phyloP scores from a whole-genome alignment of 495 filamentous ascomycete genomes.

The Coniosporium apollinis region DNA sequence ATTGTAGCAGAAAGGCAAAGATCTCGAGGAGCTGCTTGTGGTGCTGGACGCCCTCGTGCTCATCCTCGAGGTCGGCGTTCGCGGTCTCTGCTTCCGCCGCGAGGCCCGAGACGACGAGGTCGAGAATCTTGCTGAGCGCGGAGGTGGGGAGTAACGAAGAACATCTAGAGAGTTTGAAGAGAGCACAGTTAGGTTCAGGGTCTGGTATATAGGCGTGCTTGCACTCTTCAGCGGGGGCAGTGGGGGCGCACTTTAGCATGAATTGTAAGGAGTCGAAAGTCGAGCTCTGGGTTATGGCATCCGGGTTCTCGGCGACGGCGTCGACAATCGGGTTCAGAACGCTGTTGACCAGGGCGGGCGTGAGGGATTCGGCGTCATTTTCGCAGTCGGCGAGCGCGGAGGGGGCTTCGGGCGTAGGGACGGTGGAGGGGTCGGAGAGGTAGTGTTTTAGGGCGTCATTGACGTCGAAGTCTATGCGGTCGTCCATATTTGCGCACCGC shows the following conservation, averaged over 20 bases:
- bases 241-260: slow-evolving; percentile 83
- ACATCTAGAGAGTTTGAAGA: slow-evolving; percentile 57
- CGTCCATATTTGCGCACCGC: slow-evolving; percentile 49
- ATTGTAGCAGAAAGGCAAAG: slow-evolving; percentile 87
- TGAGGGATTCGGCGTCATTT: slow-evolving; percentile 71
- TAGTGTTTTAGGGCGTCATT: slow-evolving; percentile 92
- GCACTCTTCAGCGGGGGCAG: slow-evolving; percentile 35
- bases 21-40: slow-evolving; percentile 88
- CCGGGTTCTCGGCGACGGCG: slow-evolving; percentile 77
- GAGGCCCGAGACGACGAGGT: slow-evolving; percentile 83
- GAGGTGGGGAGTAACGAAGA: slow-evolving; percentile 62
- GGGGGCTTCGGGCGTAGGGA: slow-evolving; percentile 80
- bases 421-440: slow-evolving; percentile 69
- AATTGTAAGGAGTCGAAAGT: slow-evolving; percentile 89
- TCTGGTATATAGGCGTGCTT: slow-evolving; percentile 22
- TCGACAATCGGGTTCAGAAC: slow-evolving; percentile 88
- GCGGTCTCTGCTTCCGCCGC: slow-evolving; percentile 79
- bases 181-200: slow-evolving; percentile 40
- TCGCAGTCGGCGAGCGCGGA: slow-evolving; percentile 77
- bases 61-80: slow-evolving; percentile 79
- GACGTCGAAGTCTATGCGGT: slow-evolving; percentile 69
- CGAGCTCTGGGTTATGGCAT: slow-evolving; percentile 59
- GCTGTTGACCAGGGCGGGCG: slow-evolving; percentile 56
- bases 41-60: slow-evolving; percentile 66
- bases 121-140: slow-evolving; percentile 81